Evolutionary conservation across 2,329 filamentous ascomycete species (phyloP), one percentile per base, ranked within the genome.

Genomic region (Monosporascus sp.): DNA sequence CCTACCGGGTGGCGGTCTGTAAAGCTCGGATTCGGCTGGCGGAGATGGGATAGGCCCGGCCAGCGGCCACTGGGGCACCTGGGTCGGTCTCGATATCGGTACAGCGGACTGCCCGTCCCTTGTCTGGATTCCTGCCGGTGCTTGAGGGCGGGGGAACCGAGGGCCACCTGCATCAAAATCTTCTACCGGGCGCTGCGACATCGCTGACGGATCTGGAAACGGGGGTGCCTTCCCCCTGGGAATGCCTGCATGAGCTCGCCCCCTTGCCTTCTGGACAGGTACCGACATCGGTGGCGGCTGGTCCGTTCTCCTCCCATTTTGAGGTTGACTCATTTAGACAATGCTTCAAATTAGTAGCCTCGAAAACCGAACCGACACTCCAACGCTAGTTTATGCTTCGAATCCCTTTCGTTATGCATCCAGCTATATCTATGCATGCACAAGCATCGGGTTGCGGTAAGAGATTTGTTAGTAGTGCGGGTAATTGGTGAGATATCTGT

Each of bases 221-320:
- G 57, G 58, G 53, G 58, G 61, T 53, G 55, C 62, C 58, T 44
- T 63, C 60, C 50, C 67, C 31, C 68, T 66, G 27, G 66, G 64
- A 39, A 64, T 53, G 37, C 74, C 76, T 54, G 71, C 73, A 62
- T 74, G 71, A 52, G 75, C 75, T 58, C 72, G 73, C 65, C 83
- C 80, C 66, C 81, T 77, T 39, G 79, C 80, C 64, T 74, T 76
- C 67, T 68, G 76, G 60, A 81, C 74, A 55, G 80, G 81, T 62
- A 77, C 77, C 60, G 68, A 72, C 68, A 62, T 59, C 51, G 64
- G 64, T 57, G 69, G 62, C 61, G 70, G 64, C 68, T 70, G 71
- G 57, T 81, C 79, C 77, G 77, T 77, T 59, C 70, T 70, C 67
- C 69, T 74, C 70, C 74, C 80, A 81, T 82, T 69, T 74, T 81